Evolutionary conservation across 2,329 filamentous ascomycete genomes (phyloP).

Genomic region (Ophiostoma novo-ulmi): DNA sequence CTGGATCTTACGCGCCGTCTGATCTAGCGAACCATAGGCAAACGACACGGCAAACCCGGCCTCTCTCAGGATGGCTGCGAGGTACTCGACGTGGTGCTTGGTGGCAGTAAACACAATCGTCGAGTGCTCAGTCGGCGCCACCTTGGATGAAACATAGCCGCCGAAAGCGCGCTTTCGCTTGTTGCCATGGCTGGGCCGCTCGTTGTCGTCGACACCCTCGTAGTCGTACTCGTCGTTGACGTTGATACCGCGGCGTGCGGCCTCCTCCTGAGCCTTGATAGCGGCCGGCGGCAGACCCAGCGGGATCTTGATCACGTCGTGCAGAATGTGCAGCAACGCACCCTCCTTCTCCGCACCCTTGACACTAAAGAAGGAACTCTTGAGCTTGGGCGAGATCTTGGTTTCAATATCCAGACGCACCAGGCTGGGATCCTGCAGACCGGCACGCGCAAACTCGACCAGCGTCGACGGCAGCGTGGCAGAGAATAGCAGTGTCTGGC

Average conservation of each 20-base stretch:
- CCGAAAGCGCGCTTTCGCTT: constrained; percentile 71
- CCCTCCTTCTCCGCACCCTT: constrained; percentile 94
- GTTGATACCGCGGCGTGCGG: constrained; percentile 4
- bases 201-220: not conserved
- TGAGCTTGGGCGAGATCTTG: constrained; percentile 92
- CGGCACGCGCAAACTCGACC: constrained; percentile 92
- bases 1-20: constrained; percentile 86
- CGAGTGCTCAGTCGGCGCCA: constrained; percentile 79
- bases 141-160: constrained; percentile 46
- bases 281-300: constrained; percentile 55
- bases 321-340: constrained; percentile 78
- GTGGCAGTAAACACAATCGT: constrained; percentile 94
- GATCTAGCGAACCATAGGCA: constrained; percentile 90
- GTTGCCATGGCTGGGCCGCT: constrained; percentile 37
- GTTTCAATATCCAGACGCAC: constrained; percentile 89
- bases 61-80: constrained; percentile 70
- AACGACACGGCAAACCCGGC: constrained; percentile 88
- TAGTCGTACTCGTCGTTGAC: constrained; percentile 6
- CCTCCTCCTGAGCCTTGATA: constrained; percentile 34
- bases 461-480: constrained; percentile 90
- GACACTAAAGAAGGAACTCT: constrained; percentile 89
- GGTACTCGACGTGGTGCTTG: constrained; percentile 95
- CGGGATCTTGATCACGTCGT: constrained; percentile 90
- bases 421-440: constrained; percentile 84
- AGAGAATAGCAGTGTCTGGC: constrained; percentile 92